Percentiles rank a stretch among this genome's conserved stretches.
These are phyloP conservation scores for Trametes cubensis DNA, from an alignment of 768 basidiomycete genomes.

Conservation along the genomic window DNA sequence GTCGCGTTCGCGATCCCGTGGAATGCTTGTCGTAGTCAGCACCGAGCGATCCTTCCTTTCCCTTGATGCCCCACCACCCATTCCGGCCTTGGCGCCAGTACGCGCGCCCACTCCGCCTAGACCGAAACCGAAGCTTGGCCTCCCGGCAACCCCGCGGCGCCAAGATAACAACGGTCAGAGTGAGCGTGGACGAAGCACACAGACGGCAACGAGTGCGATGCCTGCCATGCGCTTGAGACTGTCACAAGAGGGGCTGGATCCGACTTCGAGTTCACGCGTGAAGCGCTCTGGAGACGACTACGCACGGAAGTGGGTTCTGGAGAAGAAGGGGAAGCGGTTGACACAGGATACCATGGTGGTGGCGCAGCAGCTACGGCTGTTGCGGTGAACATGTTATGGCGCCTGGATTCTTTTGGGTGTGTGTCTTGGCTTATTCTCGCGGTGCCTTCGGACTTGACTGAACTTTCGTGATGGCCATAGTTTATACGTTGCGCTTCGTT, in stretches of 20 bases:
- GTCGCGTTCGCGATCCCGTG: neutral
- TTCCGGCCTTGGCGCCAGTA: constrained; percentile 2
- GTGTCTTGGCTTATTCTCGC: neutral
- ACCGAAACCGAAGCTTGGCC: constrained; percentile 3
- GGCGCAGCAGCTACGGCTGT: constrained; percentile 21
- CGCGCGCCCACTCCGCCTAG: constrained; percentile 16
- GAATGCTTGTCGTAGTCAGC: neutral
- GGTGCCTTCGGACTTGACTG: neutral
- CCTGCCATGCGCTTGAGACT: constrained; percentile 2
- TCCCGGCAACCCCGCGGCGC: constrained; percentile 10
- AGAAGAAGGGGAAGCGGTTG: constrained; percentile 25
- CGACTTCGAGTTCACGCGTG: neutral
- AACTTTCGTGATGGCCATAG: neutral
- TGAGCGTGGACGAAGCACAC: constrained; percentile 10
- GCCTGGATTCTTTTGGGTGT: neutral
- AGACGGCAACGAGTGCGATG: neutral
- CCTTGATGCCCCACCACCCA: neutral
- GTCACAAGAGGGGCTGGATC: neutral
- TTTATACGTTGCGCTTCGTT: too few species aligned
- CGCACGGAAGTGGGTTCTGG: constrained; percentile 23
- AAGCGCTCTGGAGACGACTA: neutral
- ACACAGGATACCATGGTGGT: constrained; percentile 23
- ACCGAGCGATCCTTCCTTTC: neutral
- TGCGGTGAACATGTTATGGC: constrained; percentile 16
- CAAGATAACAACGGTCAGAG: neutral